Base-by-base conservation (phyloP, 768 basidiomycete genomes). In the Kwoniella pini region DNA sequence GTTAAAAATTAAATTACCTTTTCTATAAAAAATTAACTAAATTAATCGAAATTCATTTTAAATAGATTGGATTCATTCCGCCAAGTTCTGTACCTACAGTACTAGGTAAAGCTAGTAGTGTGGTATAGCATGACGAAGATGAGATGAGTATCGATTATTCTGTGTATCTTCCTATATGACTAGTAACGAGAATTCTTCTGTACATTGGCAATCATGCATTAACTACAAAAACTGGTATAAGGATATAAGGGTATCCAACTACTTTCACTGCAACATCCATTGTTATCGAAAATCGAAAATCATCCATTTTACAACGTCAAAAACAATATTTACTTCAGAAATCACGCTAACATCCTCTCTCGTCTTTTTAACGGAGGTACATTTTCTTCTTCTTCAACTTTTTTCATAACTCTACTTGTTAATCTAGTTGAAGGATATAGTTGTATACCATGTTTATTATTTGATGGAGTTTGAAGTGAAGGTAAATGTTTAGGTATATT, bases 61-160 rank as follows among this genome's bases (percentile, higher is more conserved):
- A 7, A 17, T 44, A 75, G 73, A 64, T 94, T 43, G 95, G 95
- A 1, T 82, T 97, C 55, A 96, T 95, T 64, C 93, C 93, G 3
- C 91, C 93, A 0, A 91, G 87, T 67, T 91, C 91, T 63, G 90
- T 94, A 17, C 75, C 75, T 4, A 76, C 75, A n/a, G 77, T 78
- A 1, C 57, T 75, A 13, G 68, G 69, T 30, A 78, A 77, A 54
- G 61, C 72, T 31, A 63, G 67, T 43, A 60, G 62, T n/a, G 67
- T 63, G 13, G 63, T 54, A 4, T 71, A 54, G 52, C 10, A 22
- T 21, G 36, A 7, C 7, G 7, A 36, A 36, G 7, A 36, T 36
- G 33, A 36, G 33, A 36, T 7, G 33, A 15, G 33, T 36, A 36
- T 36, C 33, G 15, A 36, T 36, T 15, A 36, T 36, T 15, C 15